A percentile compares a stretch with the other conserved stretches of the same genome.
phyloP scores from a whole-genome alignment of 1,284 basidiomycete genomes.

The Coniferiporia sulphurascens region DNA sequence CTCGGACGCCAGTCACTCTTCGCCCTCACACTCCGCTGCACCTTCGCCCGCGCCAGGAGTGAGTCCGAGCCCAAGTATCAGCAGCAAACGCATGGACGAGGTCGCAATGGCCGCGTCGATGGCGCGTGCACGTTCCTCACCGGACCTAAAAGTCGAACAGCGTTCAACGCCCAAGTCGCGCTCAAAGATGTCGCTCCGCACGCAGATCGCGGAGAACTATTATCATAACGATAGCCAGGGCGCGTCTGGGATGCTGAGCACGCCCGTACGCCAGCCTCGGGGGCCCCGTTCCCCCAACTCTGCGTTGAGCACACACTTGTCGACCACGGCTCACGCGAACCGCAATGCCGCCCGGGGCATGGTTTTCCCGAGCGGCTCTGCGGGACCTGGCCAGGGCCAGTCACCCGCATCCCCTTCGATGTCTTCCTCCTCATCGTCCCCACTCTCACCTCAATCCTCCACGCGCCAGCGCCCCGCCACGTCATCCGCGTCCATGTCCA shows the following conservation, averaged over 20 bases:
- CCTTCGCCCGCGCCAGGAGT: no score
- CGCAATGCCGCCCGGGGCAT: no score
- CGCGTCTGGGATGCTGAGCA: background rate
- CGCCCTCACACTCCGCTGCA: background rate
- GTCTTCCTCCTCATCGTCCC: constrained; percentile 5
- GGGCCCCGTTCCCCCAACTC: background rate
- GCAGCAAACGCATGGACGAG: no score
- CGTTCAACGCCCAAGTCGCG: background rate
- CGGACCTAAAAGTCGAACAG: constrained; percentile 9
- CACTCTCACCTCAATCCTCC: background rate
- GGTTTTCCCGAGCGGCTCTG: background rate
- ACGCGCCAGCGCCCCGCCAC: background rate
- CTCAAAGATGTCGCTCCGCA: background rate
- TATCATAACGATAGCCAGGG: background rate
- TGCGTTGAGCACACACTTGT: background rate
- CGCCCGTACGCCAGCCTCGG: constrained; percentile 2
- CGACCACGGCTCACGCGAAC: no score
- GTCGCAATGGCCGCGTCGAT: background rate
- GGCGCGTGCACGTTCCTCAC: constrained; percentile 9
- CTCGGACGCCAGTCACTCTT: background rate
- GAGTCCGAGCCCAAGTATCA: no score
- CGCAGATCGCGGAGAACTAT: background rate
- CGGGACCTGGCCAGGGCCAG: background rate
- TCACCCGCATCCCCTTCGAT: background rate
- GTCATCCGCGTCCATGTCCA: background rate